These are phyloP conservation scores for Paraurostyla sp. DNA, from an alignment of 73 alveolate species.

Conservation along the genomic window DNA sequence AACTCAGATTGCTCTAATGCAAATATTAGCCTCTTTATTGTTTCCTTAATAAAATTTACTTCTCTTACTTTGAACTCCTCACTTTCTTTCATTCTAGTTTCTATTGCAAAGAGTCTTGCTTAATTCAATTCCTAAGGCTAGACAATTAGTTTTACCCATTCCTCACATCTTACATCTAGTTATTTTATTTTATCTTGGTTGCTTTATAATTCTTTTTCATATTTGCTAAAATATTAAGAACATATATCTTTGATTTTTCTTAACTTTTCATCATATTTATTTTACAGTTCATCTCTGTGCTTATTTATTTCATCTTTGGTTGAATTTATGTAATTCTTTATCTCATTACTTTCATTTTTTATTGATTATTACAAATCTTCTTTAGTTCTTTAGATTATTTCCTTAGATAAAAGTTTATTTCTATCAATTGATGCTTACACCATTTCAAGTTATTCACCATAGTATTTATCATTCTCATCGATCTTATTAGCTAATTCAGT, in stretches of 20 bases:
- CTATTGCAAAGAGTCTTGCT: constrained; percentile 63
- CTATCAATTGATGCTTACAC: constrained; percentile 11
- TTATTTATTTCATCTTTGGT: constrained; percentile 24
- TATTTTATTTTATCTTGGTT: constrained; percentile 19
- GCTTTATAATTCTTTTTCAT: constrained; percentile 12
- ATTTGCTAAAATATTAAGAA: constrained; percentile 35
- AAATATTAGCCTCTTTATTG: constrained; percentile 54
- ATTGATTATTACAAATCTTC: background rate
- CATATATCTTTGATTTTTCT: constrained; percentile 63
- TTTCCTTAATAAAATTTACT: constrained; percentile 46
- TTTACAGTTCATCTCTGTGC: background rate
- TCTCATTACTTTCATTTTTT: constrained; percentile 10
- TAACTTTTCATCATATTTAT: constrained; percentile 32
- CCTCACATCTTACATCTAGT: constrained; percentile 31
- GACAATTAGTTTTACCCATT: constrained; percentile 32
- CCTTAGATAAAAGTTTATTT: background rate
- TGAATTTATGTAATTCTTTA: background rate
- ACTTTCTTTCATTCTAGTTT: constrained; percentile 62
- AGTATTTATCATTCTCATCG: constrained; percentile 47
- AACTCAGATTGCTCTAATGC: constrained; percentile 56
- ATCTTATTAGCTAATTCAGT: background rate
- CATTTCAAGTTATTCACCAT: background rate
- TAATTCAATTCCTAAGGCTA: constrained; percentile 61
- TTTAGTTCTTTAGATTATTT: background rate
- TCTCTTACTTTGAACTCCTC: constrained; percentile 49